phyloP scores from a whole-genome alignment of 2,329 filamentous ascomycete genomes.

The Alternaria ethzedia region DNA sequence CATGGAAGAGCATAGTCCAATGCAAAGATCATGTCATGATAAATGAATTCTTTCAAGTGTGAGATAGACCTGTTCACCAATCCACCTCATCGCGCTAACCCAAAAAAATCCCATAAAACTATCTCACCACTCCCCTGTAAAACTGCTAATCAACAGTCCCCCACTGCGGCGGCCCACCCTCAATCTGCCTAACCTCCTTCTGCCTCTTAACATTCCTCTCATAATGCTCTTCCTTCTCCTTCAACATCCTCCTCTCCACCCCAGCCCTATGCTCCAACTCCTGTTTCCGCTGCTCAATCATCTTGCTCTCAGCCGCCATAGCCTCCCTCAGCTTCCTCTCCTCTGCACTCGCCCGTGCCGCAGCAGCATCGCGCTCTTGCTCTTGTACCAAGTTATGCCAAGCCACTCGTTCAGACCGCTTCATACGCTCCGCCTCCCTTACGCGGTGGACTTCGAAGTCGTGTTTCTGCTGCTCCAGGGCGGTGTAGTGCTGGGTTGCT shows the following conservation, averaged over 20 bases:
- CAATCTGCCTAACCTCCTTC: slow-evolving; percentile 39
- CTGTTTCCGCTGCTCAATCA: slow-evolving; percentile 31
- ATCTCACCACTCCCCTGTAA: no score
- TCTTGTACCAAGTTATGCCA: slow-evolving; percentile 40
- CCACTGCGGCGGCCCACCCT: slow-evolving; percentile 30
- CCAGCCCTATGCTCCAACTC: slow-evolving; percentile 36
- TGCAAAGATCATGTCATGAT: fast-evolving
- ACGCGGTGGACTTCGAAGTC: slow-evolving; percentile 41
- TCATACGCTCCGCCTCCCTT: slow-evolving; percentile 39
- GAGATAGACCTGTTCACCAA: neutral
- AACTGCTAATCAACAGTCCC: slow-evolving; percentile 41
- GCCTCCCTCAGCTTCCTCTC: slow-evolving; percentile 28
- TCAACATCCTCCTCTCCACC: slow-evolving; percentile 35
- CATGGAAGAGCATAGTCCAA: no score
- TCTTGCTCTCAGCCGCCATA: slow-evolving; percentile 21
- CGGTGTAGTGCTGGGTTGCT: slow-evolving; percentile 25
- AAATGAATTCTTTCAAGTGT: no score
- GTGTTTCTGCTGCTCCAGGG: slow-evolving; percentile 39
- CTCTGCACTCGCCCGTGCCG: slow-evolving; percentile 26
- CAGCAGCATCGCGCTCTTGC: slow-evolving; percentile 37
- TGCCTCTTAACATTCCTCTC: slow-evolving; percentile 43
- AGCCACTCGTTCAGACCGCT: slow-evolving; percentile 35
- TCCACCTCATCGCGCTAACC: neutral
- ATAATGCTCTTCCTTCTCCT: slow-evolving; percentile 44
- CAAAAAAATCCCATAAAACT: no score